Conservation (phyloP, 257 asterid species). For the Schizonepeta tenuifolia region DNA sequence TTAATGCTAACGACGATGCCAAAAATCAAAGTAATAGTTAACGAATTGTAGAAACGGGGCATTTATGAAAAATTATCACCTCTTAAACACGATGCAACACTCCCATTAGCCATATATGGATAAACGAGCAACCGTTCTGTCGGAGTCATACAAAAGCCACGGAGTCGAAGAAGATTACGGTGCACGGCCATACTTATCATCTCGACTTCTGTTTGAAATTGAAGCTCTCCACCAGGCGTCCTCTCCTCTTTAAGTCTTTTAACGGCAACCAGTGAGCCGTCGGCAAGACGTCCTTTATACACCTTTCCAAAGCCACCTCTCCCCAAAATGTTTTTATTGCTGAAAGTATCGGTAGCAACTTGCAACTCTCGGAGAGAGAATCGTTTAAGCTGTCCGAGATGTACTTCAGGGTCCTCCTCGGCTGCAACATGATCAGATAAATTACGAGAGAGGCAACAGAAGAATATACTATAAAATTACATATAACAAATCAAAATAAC, state of each 20-base stretch:
- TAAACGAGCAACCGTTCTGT: constrained; percentile 61
- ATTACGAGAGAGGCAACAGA: constrained; percentile 10
- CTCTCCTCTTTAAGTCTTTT: constrained; percentile 61
- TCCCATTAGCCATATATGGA: constrained; percentile 67
- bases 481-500: constrained; percentile 1
- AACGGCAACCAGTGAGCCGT: constrained; percentile 57
- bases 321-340: constrained; percentile 56
- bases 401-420: constrained; percentile 64
- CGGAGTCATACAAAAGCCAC: constrained; percentile 67
- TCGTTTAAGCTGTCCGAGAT: constrained; percentile 60
- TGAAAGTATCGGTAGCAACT: constrained; percentile 60
- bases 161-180: constrained; percentile 59
- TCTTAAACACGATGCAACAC: constrained; percentile 64
- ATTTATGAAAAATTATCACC: constrained; percentile 31
- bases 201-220: constrained; percentile 58
- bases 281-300: constrained; percentile 55
- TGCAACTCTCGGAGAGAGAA: constrained; percentile 61
- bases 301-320: constrained; percentile 63
- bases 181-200: constrained; percentile 66
- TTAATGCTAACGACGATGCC: background rate
- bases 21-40: background rate
- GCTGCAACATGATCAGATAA: constrained; percentile 39
- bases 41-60: background rate
- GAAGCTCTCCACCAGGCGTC: constrained; percentile 64
- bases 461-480: background rate